Base-by-base conservation (phyloP, 2,329 filamentous ascomycete species). In the Sporothrix globosa region DNA sequence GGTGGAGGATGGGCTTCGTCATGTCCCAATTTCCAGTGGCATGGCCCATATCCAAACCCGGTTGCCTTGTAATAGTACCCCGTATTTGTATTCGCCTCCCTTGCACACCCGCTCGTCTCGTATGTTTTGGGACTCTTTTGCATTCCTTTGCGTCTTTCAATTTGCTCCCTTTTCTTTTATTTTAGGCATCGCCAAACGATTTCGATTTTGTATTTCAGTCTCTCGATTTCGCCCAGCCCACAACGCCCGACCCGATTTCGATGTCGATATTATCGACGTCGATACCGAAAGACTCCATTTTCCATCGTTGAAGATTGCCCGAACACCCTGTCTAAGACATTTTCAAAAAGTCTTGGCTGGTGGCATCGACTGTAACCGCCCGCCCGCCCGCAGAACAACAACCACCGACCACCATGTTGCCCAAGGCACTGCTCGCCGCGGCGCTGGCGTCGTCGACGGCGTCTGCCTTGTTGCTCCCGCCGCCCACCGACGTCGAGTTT, bases 401-500 rank as follows among this genome's bases (percentile, higher is more conserved):
- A 11, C 24, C 41, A 44, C 14, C 14, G 11, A 54, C 41, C 41
- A 72, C 67, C 67, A 79, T 80, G 78, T 70, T 79, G 74, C 72
- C 78, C 77, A 84, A 85, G 65, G 79, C 82, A 73, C 79, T 85
- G 73, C 80, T 82, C 67, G 78, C 85, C 54, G 79, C 79, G 53
- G 81, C 81, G 80, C 79, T 70, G 79, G 78, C 14, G 78, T 81
- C 72, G 77, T 70, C 79, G 71, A 73, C 76, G 68, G 76, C 76
- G 68, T 72, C 78, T 50, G 84, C 86, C 70, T 83, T 89, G 75
- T 80, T 90, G 72, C 75, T 90, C 69, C 82, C 87, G 46, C 84
- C 87, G 75, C 77, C 83, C 70, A 80, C 81, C 72, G 77, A 79
- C 24, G 78, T 80, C 68, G 82, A 84, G 69, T 78, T 27, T 39